Conservation (phyloP, 1,284 basidiomycete genomes). For the Pulveroboletus sp. region DNA sequence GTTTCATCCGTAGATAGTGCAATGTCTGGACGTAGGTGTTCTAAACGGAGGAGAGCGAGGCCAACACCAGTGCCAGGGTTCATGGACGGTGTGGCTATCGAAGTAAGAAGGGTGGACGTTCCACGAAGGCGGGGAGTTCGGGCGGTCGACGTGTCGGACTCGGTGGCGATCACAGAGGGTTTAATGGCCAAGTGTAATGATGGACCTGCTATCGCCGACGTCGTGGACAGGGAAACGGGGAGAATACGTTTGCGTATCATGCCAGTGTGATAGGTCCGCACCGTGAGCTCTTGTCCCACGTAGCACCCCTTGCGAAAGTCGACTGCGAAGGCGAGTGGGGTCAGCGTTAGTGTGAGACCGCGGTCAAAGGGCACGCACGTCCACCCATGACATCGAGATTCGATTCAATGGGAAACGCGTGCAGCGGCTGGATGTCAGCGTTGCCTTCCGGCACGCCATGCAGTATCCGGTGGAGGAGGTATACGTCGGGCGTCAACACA, state of each 20-base stretch:
- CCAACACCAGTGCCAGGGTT: conserved; percentile 48
- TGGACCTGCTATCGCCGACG: not conserved
- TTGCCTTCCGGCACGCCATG: conserved; percentile 89
- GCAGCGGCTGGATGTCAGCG: conserved; percentile 73
- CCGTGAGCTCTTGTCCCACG: conserved; percentile 96
- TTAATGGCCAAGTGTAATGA: conserved; percentile 23
- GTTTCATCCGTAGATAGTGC: conserved; percentile 18
- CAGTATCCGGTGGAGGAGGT: conserved; percentile 77
- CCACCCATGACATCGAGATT: conserved; percentile 94
- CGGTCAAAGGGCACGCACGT: conserved; percentile 52
- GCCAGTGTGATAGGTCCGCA: conserved; percentile 95
- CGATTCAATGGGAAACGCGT: conserved; percentile 90
- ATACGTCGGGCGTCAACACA: conserved; percentile 53
- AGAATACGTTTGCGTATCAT: conserved; percentile 89
- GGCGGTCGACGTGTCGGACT: not conserved
- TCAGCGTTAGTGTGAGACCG: not conserved
- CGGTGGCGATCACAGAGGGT: conserved; percentile 19
- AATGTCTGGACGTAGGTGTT: conserved; percentile 47
- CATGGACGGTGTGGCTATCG: conserved; percentile 37
- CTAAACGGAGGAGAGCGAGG: conserved; percentile 71
- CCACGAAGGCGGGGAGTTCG: conserved; percentile 53
- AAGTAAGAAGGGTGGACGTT: conserved; percentile 65
- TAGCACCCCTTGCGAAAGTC: conserved; percentile 99
- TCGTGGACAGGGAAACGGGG: conserved; percentile 54
- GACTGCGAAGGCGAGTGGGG: conserved; percentile 52